Percentiles rank a stretch among this genome's conserved stretches.
phyloP scores from a whole-genome alignment of 176 grass and related monocot genomes.

The Hordeum marinum region DNA sequence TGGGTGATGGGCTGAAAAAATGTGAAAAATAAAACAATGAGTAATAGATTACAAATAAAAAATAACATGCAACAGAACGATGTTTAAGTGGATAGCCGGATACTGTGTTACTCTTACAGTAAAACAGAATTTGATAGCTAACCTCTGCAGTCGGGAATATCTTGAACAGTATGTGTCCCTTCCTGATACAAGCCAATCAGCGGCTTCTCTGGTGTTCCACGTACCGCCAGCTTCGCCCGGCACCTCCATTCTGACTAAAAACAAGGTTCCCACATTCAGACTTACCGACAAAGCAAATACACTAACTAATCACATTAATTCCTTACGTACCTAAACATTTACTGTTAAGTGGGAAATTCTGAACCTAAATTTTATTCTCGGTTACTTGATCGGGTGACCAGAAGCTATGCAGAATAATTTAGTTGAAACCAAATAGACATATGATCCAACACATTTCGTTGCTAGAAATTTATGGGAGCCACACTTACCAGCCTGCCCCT shows the following conservation, averaged over 20 bases:
- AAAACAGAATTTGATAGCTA: neutral
- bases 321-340: neutral
- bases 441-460: neutral
- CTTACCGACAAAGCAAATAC: neutral
- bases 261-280: neutral
- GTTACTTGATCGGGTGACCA: neutral
- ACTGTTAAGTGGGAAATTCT: neutral
- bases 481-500: constrained; percentile 64
- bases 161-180: constrained; percentile 71
- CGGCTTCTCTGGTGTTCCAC: constrained; percentile 64
- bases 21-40: constrained; percentile 13
- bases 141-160: constrained; percentile 93
- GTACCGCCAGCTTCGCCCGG: constrained; percentile 85
- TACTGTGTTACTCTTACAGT: neutral
- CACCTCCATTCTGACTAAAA: constrained; percentile 92
- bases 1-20: constrained; percentile 79
- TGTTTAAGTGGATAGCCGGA: neutral
- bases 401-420: neutral
- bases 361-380: neutral
- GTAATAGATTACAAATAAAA: neutral
- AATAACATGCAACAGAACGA: neutral
- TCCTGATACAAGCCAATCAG: constrained; percentile 89
- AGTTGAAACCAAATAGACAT: neutral
- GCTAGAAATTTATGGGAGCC: neutral
- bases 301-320: neutral